Conservation (phyloP, 2,329 filamentous ascomycete species). For the Botrytis elliptica region DNA sequence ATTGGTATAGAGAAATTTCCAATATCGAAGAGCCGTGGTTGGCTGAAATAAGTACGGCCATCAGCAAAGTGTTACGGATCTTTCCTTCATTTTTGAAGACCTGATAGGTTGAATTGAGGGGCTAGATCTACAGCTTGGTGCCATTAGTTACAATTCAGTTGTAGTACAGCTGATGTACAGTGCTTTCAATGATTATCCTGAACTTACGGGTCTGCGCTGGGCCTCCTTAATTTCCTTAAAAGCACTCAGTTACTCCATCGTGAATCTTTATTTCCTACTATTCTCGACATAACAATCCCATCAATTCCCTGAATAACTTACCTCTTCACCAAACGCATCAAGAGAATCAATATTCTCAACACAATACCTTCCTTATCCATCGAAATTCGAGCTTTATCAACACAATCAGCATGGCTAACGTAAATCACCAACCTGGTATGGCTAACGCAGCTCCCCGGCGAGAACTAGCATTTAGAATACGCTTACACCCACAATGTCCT, state of each 20-base stretch:
- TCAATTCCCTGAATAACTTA: background rate
- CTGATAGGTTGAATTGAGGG: background rate
- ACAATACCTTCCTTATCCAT: background rate
- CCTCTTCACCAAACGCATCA: background rate
- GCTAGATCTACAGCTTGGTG: background rate
- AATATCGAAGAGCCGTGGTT: background rate
- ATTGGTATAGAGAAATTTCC: fast-evolving
- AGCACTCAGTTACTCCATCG: background rate
- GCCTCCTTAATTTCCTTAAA: background rate
- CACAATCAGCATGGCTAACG: background rate
- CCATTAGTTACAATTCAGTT: background rate
- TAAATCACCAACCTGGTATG: background rate
- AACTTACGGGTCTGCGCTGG: too few species aligned
- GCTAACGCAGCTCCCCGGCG: background rate
- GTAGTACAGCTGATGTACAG: background rate
- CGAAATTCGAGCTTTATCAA: background rate
- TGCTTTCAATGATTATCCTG: background rate
- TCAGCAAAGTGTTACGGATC: background rate
- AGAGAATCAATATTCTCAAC: background rate
- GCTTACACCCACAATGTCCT: background rate
- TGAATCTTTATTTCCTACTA: background rate
- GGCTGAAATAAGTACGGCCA: background rate
- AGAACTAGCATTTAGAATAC: background rate
- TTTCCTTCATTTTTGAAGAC: background rate
- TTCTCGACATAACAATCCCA: background rate